Conservation (phyloP, 2,329 filamentous ascomycete species). For the Malbranchea zuffiana region DNA sequence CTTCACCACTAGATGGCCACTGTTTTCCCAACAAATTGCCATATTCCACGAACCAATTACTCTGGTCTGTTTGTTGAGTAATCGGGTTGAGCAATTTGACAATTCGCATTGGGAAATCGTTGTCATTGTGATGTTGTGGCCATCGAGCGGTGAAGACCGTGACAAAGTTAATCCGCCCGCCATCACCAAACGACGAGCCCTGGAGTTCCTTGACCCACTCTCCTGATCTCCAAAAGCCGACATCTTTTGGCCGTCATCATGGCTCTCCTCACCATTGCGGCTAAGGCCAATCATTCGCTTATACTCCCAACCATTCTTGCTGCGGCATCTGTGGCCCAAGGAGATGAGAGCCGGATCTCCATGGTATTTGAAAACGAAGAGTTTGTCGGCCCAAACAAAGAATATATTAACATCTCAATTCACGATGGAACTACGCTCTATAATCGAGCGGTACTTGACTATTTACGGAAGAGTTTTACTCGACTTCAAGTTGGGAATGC, state of each 20-base stretch:
- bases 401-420: slow-evolving; percentile 5
- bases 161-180: too few species aligned
- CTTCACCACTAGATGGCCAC: too few species aligned
- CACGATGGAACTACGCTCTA: slow-evolving; percentile 17
- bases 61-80: too few species aligned
- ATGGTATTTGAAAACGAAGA: slow-evolving; percentile 30
- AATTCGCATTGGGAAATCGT: too few species aligned
- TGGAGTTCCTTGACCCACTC: too few species aligned
- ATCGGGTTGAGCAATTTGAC: too few species aligned
- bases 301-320: slow-evolving; percentile 33
- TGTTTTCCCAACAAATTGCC: too few species aligned
- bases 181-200: too few species aligned
- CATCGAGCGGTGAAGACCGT: too few species aligned
- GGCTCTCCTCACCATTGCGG: slow-evolving; percentile 26
- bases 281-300: slow-evolving; percentile 31
- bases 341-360: slow-evolving; percentile 26
- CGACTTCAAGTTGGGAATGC: slow-evolving; percentile 25
- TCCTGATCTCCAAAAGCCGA: too few species aligned
- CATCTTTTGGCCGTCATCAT: slow-evolving; percentile 7
- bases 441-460: slow-evolving; percentile 5
- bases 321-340: slow-evolving; percentile 32
- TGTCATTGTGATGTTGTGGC: too few species aligned
- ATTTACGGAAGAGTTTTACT: neutral
- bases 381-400: slow-evolving; percentile 10
- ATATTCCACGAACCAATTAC: too few species aligned